These are phyloP conservation scores for Teratosphaeria destructans DNA, from an alignment of 2,329 filamentous ascomycete species.

Conservation along the genomic window DNA sequence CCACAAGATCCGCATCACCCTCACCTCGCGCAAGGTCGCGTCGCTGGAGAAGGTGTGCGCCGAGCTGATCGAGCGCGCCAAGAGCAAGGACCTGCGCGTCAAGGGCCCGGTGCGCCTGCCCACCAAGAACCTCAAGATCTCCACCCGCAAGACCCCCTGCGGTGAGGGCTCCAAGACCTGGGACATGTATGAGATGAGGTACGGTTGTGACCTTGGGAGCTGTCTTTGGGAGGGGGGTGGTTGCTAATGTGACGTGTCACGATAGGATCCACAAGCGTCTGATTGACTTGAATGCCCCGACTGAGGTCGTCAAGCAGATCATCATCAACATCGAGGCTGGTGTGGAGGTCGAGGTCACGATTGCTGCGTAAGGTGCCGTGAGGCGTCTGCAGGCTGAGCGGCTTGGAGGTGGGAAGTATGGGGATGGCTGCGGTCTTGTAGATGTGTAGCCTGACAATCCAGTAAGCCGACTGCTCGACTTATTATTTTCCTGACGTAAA, in stretches of 20 bases:
- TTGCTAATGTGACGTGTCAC: neutral
- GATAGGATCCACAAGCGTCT: conserved; percentile 27
- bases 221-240: neutral
- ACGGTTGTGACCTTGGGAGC: conserved; percentile 7
- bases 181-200: conserved; percentile 96
- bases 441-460: neutral
- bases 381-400: neutral
- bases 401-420: neutral
- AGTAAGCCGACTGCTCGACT: neutral
- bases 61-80: conserved; percentile 97
- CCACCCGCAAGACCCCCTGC: conserved; percentile 97
- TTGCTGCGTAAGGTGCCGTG: conserved; percentile 55
- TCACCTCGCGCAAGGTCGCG: conserved; percentile 88
- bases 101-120: conserved; percentile 97
- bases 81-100: conserved; percentile 95
- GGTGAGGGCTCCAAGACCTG: conserved; percentile 99
- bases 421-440: neutral
- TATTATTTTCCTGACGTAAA: no score
- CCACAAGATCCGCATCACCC: conserved; percentile 97
- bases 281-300: conserved; percentile 72
- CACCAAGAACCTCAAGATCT: conserved; percentile 93
- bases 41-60: conserved; percentile 96
- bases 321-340: conserved; percentile 93
- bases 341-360: conserved; percentile 89
- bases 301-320: conserved; percentile 94